Conservation (phyloP, 2,329 filamentous ascomycete species). For the Cadophora luteo-olivacea region DNA sequence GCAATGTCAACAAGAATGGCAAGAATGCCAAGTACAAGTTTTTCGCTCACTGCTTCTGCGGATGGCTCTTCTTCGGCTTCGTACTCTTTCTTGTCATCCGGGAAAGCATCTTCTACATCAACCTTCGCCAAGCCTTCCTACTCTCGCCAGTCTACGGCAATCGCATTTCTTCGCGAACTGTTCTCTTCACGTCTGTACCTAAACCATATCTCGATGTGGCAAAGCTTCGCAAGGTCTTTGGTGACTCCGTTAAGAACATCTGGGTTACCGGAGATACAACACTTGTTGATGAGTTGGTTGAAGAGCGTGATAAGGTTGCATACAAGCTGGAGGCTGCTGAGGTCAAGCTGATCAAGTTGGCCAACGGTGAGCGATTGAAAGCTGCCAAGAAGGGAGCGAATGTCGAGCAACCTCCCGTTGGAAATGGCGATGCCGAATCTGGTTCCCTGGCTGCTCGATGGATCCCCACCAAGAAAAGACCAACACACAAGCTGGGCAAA, state of each 20-base stretch:
- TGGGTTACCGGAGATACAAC: conserved; percentile 84
- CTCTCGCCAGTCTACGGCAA: conserved; percentile 83
- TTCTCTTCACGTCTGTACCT: conserved; percentile 88
- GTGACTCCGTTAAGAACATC: conserved; percentile 78
- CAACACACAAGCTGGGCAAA: conserved; percentile 74
- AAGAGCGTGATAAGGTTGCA: conserved; percentile 80
- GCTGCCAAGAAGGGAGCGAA: conserved; percentile 63
- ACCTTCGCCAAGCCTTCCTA: conserved; percentile 89
- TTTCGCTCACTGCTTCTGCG: conserved; percentile 82
- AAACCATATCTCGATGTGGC: conserved; percentile 76
- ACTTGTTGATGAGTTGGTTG: conserved; percentile 79
- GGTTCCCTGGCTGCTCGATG: conserved; percentile 76
- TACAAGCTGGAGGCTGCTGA: conserved; percentile 87
- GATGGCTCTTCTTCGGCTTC: conserved; percentile 86
- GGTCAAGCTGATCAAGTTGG: conserved; percentile 80
- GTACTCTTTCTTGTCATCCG: conserved; percentile 87
- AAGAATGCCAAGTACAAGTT: conserved; percentile 64
- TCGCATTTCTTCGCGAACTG: conserved; percentile 87
- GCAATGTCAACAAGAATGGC: conserved; percentile 69
- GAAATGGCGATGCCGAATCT: conserved; percentile 68
- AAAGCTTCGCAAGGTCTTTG: conserved; percentile 82
- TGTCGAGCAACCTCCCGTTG: conserved; percentile 50
- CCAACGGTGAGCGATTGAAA: conserved; percentile 76
- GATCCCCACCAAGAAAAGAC: conserved; percentile 75
- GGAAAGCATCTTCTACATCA: conserved; percentile 91